Evolutionary conservation across 73 alveolate species (phyloP), one percentile per base, ranked within the genome.

Genomic region (Paramecium caudatum): DNA sequence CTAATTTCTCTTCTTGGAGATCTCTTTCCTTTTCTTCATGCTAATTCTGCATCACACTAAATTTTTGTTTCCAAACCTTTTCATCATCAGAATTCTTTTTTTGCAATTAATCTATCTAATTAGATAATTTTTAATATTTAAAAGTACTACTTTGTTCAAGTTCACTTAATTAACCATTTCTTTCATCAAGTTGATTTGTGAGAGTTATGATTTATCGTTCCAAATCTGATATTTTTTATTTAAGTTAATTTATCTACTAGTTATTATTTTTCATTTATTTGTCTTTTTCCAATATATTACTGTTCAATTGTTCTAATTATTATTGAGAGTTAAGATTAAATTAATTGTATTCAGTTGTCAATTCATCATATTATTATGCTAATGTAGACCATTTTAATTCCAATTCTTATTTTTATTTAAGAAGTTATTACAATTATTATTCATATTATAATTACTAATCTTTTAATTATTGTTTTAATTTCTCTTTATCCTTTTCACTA

Each of bases 11-110:
- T 55, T 55, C 23, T 55, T 55, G n/a, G 23, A 55, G 30, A 12
- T 55, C 46, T 6, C 80, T 55, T 27, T 55, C 80, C n/a, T 43
- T 55, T 23, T 55, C 80, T 55, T 55, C 80, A 55, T 55, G 80
- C 30, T 55, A 23, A 1, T 55, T 43, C 23, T 37, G 30, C 16
- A 55, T 27, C 12, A 27, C 4, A 9, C 46, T 9, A 55, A 55
- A 25, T 55, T 55, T 55, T 0, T 12, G 1, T 10, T 55, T 55
- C 80, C 80, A 55, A 10, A 9, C 23, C n/a, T 21, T 55, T 55
- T 55, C 80, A 55, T 55, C 80, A 10, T 55, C 80, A 27, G 23
- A 23, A 55, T 55, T 55, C 30, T 55, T 27, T 9, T 27, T 55
- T 23, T 55, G 23, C 6, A 10, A 55, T 55, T 55, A 8, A 0